A percentile compares a stretch with the other conserved stretches of the same genome.
Conservation (phyloP, 331 rosid species). For the Quercus phellos region DNA sequence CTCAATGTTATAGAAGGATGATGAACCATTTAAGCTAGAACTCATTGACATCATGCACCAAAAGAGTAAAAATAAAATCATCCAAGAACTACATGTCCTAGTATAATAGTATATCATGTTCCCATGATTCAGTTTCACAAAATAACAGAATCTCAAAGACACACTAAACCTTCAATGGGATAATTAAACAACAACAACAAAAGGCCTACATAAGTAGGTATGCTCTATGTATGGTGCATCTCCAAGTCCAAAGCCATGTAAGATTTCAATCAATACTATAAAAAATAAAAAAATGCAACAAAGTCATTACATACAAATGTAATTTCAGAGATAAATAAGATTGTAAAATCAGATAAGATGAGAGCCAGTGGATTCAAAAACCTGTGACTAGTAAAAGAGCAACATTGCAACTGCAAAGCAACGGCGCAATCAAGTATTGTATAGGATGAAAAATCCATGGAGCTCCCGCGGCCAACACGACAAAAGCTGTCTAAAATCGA, state of each 20-base stretch:
- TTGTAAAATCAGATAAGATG: neutral
- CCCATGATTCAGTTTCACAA: neutral
- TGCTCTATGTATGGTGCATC: neutral
- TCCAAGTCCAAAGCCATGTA: neutral
- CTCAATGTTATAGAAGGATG: too few species aligned
- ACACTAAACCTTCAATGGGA: neutral
- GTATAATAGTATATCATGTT: neutral
- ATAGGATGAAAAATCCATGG: conserved; percentile 68
- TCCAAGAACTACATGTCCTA: neutral
- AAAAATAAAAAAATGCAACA: neutral
- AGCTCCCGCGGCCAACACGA: conserved; percentile 63
- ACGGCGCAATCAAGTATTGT: conserved; percentile 35
- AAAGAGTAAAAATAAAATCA: neutral
- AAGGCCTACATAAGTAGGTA: too few species aligned
- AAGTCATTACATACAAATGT: neutral
- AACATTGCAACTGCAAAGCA: conserved; percentile 86
- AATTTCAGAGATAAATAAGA: neutral
- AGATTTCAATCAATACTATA: too few species aligned
- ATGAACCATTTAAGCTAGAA: too few species aligned
- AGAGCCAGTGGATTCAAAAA: conserved; percentile 13
- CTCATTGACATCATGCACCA: too few species aligned
- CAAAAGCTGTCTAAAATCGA: conserved; percentile 67
- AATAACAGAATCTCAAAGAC: neutral
- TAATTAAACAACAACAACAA: neutral
- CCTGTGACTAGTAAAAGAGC: conserved; percentile 81